phyloP scores from a whole-genome alignment of 73 alveolate species.

The Breviolum minutum region DNA sequence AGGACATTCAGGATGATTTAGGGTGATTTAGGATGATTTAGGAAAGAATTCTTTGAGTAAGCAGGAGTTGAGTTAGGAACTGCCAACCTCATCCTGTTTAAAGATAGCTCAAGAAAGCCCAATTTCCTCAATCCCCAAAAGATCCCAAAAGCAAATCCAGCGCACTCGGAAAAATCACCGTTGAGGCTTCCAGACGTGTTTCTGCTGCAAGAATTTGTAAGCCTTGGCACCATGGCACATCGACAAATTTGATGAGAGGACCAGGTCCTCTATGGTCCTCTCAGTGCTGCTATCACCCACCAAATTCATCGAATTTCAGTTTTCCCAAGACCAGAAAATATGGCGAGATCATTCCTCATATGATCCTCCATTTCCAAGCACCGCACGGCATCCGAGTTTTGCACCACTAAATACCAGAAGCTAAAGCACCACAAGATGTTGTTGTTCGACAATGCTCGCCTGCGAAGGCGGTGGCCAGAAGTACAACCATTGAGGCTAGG shows the following conservation, averaged over 20 bases:
- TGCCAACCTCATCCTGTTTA: neutral
- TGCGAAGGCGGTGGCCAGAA: neutral
- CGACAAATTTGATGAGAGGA: neutral
- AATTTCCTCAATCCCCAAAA: neutral
- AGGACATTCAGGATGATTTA: neutral
- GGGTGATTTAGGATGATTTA: too few relatives aligned
- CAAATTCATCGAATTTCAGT: neutral
- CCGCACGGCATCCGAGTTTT: constrained; percentile 45
- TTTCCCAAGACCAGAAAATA: neutral
- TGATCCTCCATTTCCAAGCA: neutral
- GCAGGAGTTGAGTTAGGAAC: too few relatives aligned
- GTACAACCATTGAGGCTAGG: neutral
- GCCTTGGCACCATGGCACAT: neutral
- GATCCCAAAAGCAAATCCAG: neutral
- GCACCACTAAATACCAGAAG: constrained; percentile 84
- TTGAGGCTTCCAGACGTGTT: constrained; percentile 27
- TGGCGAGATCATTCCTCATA: neutral
- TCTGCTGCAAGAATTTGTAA: constrained; percentile 47
- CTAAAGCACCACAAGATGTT: constrained; percentile 75
- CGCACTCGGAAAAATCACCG: neutral
- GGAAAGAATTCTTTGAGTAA: too few relatives aligned
- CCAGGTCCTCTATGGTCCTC: neutral
- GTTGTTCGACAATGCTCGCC: constrained; percentile 86
- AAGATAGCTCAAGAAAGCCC: neutral
- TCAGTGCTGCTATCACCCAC: neutral